A percentile compares a stretch with the other conserved stretches of the same genome.
Conservation (phyloP, 176 grass and related monocot genomes). For the Triticum timopheevii region DNA sequence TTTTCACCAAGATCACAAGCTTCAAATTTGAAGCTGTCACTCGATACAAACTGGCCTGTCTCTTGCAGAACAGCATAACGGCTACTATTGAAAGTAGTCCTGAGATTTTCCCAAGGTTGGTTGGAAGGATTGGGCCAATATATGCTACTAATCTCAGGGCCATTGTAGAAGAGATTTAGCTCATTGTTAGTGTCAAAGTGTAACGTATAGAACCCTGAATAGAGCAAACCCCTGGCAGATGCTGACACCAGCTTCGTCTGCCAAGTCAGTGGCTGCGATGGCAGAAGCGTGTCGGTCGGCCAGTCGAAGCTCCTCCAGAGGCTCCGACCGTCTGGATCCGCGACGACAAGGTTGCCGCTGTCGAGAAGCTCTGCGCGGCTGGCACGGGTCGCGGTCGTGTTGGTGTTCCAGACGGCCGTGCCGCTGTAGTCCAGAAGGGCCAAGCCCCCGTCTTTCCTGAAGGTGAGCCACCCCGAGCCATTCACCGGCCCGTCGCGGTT, state of each 20-base stretch:
- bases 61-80: constrained; percentile 22
- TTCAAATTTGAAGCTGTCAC: constrained; percentile 30
- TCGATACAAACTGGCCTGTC: constrained; percentile 33
- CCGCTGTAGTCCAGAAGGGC: constrained; percentile 35
- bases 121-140: constrained; percentile 48
- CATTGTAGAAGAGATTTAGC: constrained; percentile 43
- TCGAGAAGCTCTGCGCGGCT: constrained; percentile 14
- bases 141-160: constrained; percentile 36
- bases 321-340: neutral
- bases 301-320: constrained; percentile 50
- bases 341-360: constrained; percentile 39
- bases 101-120: neutral
- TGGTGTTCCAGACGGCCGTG: constrained; percentile 31
- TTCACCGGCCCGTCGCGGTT: constrained; percentile 53
- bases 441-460: constrained; percentile 2
- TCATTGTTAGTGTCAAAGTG: constrained; percentile 45
- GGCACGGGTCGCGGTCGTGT: neutral
- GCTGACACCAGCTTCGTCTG: constrained; percentile 39
- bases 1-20: constrained; percentile 44
- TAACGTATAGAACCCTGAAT: constrained; percentile 46
- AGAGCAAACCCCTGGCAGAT: constrained; percentile 28
- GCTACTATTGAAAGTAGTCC: constrained; percentile 32
- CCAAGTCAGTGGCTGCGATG: constrained; percentile 33
- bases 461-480: constrained; percentile 38
- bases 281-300: constrained; percentile 53